A percentile compares a stretch with the other conserved stretches of the same genome.
phyloP scores from a whole-genome alignment of 1,284 basidiomycete genomes.

The Ganoderma lingzhi region DNA sequence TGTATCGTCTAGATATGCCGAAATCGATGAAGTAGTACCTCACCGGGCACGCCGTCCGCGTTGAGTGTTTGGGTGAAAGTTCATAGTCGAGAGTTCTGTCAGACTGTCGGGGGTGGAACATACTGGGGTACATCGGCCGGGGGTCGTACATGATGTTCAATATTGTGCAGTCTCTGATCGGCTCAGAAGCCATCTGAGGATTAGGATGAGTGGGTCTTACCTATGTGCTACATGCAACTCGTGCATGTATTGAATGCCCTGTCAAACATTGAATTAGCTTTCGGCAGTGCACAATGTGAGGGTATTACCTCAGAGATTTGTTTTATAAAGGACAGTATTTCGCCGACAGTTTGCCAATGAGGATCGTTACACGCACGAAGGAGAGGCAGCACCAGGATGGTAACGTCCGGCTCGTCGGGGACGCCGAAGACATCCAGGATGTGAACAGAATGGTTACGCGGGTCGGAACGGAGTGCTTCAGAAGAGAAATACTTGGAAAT shows the following conservation, averaged over 20 bases:
- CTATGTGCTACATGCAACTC: too few relatives aligned
- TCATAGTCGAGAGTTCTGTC: neutral
- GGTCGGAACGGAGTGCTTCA: constrained; percentile 27
- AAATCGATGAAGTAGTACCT: constrained; percentile 46
- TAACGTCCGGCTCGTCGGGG: constrained; percentile 6
- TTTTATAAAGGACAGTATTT: constrained; percentile 32
- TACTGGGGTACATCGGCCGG: neutral
- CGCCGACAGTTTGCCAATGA: constrained; percentile 30
- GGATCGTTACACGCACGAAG: constrained; percentile 32
- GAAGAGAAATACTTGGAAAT: constrained; percentile 23
- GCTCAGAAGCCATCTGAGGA: too few relatives aligned
- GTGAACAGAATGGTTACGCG: constrained; percentile 40
- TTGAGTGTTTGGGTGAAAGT: constrained; percentile 34
- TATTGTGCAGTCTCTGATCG: constrained; percentile 46
- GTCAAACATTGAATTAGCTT: too few relatives aligned
- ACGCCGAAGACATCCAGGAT: constrained; percentile 35
- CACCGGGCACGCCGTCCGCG: constrained; percentile 37
- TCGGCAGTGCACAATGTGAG: constrained; percentile 33
- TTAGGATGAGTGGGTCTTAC: too few relatives aligned
- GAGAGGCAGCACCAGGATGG: constrained; percentile 37
- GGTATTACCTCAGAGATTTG: constrained; percentile 37
- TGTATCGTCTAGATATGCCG: constrained; percentile 41
- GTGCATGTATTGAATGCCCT: too few relatives aligned
- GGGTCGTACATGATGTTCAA: constrained; percentile 11
- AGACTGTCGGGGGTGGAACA: constrained; percentile 35